Conservation (phyloP, 148 eudicot genomes). For the Rhododendron vialii region DNA sequence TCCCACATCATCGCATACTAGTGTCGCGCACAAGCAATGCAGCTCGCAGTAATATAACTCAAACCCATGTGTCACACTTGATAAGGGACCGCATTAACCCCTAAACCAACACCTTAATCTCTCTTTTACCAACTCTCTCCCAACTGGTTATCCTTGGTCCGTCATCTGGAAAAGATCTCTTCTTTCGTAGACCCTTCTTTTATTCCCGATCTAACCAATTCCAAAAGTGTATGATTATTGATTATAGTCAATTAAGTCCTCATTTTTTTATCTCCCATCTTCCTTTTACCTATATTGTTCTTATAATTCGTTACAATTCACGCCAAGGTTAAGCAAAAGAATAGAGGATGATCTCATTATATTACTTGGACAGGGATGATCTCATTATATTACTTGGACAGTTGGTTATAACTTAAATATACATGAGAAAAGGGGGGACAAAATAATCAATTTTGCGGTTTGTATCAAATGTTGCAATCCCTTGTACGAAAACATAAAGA, state of each 20-base stretch:
- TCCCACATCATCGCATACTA: not conserved
- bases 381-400: not conserved
- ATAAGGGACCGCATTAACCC: not conserved
- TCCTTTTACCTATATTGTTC: not conserved
- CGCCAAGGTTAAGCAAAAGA: not conserved
- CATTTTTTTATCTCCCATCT: not conserved
- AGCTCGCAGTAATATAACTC: not conserved
- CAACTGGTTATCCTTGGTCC: not conserved
- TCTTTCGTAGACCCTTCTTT: not conserved
- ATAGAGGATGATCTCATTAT: not conserved
- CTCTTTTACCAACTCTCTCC: not conserved
- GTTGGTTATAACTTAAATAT: not conserved
- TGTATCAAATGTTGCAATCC: not conserved
- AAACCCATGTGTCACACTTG: not conserved
- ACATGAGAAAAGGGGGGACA: not conserved
- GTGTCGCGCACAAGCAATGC: not conserved
- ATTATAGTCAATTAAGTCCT: not conserved
- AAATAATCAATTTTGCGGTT: not conserved
- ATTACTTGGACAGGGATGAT: not conserved
- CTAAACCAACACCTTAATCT: not conserved
- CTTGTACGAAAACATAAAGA: not conserved
- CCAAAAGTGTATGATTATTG: not conserved
- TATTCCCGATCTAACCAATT: not conserved
- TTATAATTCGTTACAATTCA: not conserved
- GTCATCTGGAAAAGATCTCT: not conserved